A percentile compares a stretch with the other conserved stretches of the same genome.
Conservation (phyloP, 768 basidiomycete species). For the Fistulinella prunicolor region DNA sequence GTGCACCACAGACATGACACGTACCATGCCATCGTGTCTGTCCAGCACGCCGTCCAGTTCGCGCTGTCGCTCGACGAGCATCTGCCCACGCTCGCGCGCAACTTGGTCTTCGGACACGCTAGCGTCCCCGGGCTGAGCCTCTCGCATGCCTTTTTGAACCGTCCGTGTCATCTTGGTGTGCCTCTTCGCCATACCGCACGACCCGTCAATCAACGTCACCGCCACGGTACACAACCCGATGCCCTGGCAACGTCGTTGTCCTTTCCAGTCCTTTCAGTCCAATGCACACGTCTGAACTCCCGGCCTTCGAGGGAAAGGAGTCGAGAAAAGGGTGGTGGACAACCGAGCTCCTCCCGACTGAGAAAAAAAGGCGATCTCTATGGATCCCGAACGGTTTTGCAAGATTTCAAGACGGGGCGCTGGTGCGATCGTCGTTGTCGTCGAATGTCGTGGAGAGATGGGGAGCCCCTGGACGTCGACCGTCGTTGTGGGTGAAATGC, state of each 20-base stretch:
- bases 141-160: neutral
- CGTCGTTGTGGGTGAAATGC: constrained; percentile 25
- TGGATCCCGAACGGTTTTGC: constrained; percentile 61
- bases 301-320: neutral
- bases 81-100: constrained; percentile 37
- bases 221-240: constrained; percentile 2
- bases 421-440: constrained; percentile 1
- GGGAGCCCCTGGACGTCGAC: constrained; percentile 8
- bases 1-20: constrained; percentile 31
- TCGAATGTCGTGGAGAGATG: constrained; percentile 1
- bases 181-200: constrained; percentile 23
- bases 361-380: constrained; percentile 49
- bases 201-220: constrained; percentile 4
- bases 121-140: neutral
- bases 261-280: neutral
- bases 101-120: constrained; percentile 22
- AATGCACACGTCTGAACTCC: no score
- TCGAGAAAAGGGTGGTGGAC: neutral
- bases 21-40: constrained; percentile 70
- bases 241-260: neutral
- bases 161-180: constrained; percentile 9
- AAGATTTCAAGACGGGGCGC: constrained; percentile 51
- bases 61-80: constrained; percentile 58
- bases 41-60: constrained; percentile 59
- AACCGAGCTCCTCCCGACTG: neutral